Evolutionary conservation across 768 basidiomycete species (phyloP).

Genomic region (Trametes maxima): DNA sequence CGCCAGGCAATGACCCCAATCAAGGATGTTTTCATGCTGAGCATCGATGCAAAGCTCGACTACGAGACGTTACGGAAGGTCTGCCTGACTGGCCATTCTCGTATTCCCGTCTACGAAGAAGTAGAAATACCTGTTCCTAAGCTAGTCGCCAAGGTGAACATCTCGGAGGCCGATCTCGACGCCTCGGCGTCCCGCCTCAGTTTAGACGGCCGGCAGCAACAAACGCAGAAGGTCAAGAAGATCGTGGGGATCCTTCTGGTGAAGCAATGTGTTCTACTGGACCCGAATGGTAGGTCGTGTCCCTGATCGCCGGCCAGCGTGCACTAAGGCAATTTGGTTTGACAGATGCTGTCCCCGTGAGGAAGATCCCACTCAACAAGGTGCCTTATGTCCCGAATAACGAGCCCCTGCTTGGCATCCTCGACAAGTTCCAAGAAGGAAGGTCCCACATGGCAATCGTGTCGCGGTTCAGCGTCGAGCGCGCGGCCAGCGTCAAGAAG

Average conservation of each 20-base stretch:
- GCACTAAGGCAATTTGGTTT: constrained; percentile 7
- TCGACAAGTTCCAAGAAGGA: constrained; percentile 90
- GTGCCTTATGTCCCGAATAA: constrained; percentile 87
- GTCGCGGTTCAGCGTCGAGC: constrained; percentile 37
- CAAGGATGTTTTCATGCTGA: constrained; percentile 81
- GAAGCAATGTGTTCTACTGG: constrained; percentile 86
- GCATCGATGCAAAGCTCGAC: constrained; percentile 81
- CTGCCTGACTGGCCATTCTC: constrained; percentile 80
- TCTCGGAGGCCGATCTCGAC: constrained; percentile 13
- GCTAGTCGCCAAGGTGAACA: constrained; percentile 19
- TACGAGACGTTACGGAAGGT: constrained; percentile 78
- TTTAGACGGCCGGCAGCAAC: constrained; percentile 18
- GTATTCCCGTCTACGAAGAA: constrained; percentile 84
- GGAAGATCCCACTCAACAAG: constrained; percentile 83
- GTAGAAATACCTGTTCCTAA: constrained; percentile 58
- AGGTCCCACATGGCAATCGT: constrained; percentile 93
- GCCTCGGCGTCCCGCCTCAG: constrained; percentile 26
- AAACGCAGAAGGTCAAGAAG: constrained; percentile 66
- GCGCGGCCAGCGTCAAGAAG: constrained; percentile 79
- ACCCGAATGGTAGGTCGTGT: constrained; percentile 62
- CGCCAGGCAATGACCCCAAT: constrained; percentile 79
- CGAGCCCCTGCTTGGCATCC: constrained; percentile 79
- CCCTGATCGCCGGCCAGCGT: constrained; percentile 6
- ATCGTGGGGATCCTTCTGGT: constrained; percentile 87
- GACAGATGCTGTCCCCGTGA: constrained; percentile 78